Conservation (phyloP, 2,329 filamentous ascomycete species). For the Aspergillus candidus region DNA sequence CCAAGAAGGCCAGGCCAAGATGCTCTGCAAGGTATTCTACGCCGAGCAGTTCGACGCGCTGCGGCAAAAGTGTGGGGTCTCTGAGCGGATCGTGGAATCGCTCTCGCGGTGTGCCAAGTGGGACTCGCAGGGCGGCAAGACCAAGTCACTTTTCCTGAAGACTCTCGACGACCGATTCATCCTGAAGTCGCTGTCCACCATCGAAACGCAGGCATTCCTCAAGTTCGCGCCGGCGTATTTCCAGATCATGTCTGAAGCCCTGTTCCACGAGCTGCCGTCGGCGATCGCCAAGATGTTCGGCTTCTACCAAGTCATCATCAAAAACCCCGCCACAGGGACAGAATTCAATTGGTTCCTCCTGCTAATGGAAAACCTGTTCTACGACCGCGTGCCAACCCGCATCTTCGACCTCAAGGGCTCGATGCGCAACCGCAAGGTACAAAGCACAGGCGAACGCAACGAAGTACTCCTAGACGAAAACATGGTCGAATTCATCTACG, state of each 20-base stretch:
- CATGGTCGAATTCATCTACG: conserved; percentile 98
- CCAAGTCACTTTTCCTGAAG: conserved; percentile 94
- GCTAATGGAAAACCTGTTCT: conserved; percentile 97
- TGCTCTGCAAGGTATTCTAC: conserved; percentile 98
- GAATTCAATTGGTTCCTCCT: conserved; percentile 94
- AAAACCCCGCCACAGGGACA: conserved; percentile 82
- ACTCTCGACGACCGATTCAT: conserved; percentile 92
- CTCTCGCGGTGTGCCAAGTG: conserved; percentile 93
- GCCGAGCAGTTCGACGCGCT: conserved; percentile 96
- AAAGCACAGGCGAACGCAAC: conserved; percentile 90
- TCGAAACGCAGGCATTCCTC: conserved; percentile 90
- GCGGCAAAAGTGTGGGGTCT: conserved; percentile 83
- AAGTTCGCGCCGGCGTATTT: conserved; percentile 97
- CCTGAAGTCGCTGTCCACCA: conserved; percentile 80
- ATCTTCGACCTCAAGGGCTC: conserved; percentile 96
- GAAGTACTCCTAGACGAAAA: conserved; percentile 97
- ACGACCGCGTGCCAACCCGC: conserved; percentile 81
- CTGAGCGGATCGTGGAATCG: conserved; percentile 90
- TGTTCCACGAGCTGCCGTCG: conserved; percentile 91
- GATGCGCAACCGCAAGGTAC: conserved; percentile 97
- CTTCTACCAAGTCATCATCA: conserved; percentile 95
- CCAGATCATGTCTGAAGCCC: conserved; percentile 88
- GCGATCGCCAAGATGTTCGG: conserved; percentile 99
- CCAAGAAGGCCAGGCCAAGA: conserved; percentile 83
- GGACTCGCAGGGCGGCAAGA: conserved; percentile 97